Evolutionary conservation across 2,329 filamentous ascomycete genomes (phyloP).

Genomic region (Akanthomyces uredinophilus): DNA sequence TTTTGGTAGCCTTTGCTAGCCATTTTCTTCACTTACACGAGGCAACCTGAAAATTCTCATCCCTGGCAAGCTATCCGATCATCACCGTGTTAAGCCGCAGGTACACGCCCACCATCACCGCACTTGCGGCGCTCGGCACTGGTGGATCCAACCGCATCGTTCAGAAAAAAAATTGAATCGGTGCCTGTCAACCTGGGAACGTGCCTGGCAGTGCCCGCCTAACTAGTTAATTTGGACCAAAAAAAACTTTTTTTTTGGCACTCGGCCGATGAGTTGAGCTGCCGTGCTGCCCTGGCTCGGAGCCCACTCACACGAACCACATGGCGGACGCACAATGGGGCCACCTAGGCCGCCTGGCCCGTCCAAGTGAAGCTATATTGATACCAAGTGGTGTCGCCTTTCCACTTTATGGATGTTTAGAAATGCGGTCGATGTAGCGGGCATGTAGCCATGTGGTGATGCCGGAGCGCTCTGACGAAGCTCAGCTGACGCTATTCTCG

Average conservation of each 20-base stretch:
- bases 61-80: not conserved
- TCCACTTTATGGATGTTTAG: not conserved
- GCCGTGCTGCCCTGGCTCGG: not conserved
- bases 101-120: conserved; percentile 1
- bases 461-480: not conserved
- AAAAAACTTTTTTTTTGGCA: not conserved
- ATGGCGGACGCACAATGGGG: not conserved
- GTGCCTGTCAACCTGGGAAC: conserved; percentile 2
- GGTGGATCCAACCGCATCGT: not conserved
- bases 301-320: not conserved
- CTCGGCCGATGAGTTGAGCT: conserved; percentile 8
- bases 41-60: not conserved
- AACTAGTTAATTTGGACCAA: no score
- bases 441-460: not conserved
- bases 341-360: not conserved
- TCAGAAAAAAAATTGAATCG: not conserved
- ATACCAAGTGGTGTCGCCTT: not conserved
- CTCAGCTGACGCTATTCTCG: no score
- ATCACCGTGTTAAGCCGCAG: conserved; percentile 13
- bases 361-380: not conserved
- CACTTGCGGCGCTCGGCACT: not conserved
- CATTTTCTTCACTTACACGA: no score
- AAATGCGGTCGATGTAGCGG: not conserved
- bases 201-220: not conserved
- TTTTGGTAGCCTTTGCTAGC: not conserved